Evolutionary conservation across 108 stramenopile species (phyloP).

Genomic region (Cylindrotheca fusiformis): DNA sequence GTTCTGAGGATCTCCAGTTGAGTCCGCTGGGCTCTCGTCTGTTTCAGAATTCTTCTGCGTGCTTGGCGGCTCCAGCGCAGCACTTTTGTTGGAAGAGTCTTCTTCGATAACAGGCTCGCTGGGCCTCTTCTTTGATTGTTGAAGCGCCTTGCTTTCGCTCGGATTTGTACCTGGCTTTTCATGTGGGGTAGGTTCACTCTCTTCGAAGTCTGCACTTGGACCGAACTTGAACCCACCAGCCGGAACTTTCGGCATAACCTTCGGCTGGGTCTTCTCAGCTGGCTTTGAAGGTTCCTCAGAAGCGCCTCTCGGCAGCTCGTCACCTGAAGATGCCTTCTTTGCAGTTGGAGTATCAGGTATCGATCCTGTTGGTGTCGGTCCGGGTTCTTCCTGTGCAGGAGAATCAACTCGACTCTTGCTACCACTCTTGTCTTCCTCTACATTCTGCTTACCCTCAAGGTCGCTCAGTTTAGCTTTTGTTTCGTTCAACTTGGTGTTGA

Average conservation of each 20-base stretch:
- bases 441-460: too few relatives aligned
- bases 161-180: not conserved
- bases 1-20: not conserved
- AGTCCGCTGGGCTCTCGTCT: conserved; percentile 6
- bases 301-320: conserved; percentile 3
- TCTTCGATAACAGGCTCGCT: not conserved
- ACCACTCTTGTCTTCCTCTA: too few relatives aligned
- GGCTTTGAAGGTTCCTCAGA: conserved; percentile 5
- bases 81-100: not conserved
- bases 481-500: conserved; percentile 19
- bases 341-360: too few relatives aligned
- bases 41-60: not conserved
- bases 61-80: not conserved
- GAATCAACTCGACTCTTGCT: not conserved
- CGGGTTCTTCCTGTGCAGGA: too few relatives aligned
- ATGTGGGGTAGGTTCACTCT: not conserved
- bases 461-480: conserved; percentile 7
- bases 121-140: conserved; percentile 15
- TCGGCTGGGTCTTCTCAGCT: conserved; percentile 11
- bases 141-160: not conserved
- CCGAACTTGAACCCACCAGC: conserved; percentile 61
- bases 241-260: conserved; percentile 36
- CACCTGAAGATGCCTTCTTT: not conserved
- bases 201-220: conserved; percentile 38
- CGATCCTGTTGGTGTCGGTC: too few relatives aligned